A percentile compares a stretch with the other conserved stretches of the same genome.
These are phyloP conservation scores for Thuidium tamariscinum DNA, from an alignment of 225 moss, liverwort and hornwort species.

Conservation along the genomic window DNA sequence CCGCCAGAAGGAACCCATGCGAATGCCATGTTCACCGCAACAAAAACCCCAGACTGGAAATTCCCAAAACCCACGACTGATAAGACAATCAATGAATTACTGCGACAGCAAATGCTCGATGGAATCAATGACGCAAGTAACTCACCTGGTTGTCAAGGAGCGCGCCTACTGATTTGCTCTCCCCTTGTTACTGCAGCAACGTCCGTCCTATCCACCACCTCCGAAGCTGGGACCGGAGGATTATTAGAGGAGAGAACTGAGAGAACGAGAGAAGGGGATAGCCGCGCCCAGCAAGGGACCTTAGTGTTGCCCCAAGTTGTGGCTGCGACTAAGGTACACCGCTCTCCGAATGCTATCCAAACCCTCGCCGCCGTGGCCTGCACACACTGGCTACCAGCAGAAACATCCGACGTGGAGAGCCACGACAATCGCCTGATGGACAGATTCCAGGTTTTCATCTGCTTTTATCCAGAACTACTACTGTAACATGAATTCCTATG, in stretches of 20 bases:
- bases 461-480: neutral
- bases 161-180: neutral
- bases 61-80: neutral
- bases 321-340: neutral
- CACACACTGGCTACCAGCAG: neutral
- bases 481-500: no score
- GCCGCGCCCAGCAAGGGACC: neutral
- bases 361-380: neutral
- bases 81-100: neutral
- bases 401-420: neutral
- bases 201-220: neutral
- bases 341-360: slow-evolving; percentile 15
- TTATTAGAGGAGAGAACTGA: no score
- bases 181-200: neutral
- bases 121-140: no score
- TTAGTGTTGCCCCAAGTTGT: slow-evolving; percentile 5
- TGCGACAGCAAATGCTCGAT: no score
- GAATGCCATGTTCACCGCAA: neutral
- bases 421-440: neutral
- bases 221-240: neutral
- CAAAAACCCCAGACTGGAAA: neutral
- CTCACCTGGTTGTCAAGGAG: slow-evolving; percentile 1
- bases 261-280: neutral
- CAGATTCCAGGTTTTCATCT: neutral
- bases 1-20: neutral